Conservation (phyloP, 352 stramenopile genomes). For the Thraustochytrium sp. region DNA sequence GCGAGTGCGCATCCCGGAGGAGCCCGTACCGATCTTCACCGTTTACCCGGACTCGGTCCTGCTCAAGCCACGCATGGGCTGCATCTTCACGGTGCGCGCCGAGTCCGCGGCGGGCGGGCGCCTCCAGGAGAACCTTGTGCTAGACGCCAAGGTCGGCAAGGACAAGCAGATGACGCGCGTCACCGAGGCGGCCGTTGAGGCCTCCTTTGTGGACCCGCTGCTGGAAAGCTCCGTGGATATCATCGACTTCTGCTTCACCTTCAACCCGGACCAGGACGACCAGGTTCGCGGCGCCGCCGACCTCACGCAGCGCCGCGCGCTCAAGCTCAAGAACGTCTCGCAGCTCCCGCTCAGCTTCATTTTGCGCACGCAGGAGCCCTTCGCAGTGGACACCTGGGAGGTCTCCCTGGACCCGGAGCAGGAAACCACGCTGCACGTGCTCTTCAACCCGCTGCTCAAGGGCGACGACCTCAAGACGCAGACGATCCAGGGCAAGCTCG, state of each 20-base stretch:
- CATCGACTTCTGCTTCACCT: constrained; percentile 79
- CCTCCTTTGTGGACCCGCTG: constrained; percentile 79
- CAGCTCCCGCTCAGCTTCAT: constrained; percentile 80
- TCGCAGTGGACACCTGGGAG: constrained; percentile 82
- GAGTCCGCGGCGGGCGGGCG: constrained; percentile 61
- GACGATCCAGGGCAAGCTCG: constrained; percentile 70
- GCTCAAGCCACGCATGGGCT: constrained; percentile 83
- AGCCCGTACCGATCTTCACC: constrained; percentile 68
- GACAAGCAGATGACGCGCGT: constrained; percentile 78
- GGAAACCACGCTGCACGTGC: constrained; percentile 68
- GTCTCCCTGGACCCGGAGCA: constrained; percentile 70
- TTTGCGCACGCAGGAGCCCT: constrained; percentile 76
- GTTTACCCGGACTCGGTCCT: constrained; percentile 81
- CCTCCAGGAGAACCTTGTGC: constrained; percentile 74
- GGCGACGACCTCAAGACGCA: constrained; percentile 81
- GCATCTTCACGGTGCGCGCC: constrained; percentile 83
- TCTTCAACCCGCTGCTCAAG: constrained; percentile 83
- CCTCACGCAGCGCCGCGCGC: constrained; percentile 59
- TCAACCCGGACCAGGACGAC: constrained; percentile 63
- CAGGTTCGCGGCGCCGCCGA: background rate
- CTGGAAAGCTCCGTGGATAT: constrained; percentile 64
- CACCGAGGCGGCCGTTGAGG: constrained; percentile 74
- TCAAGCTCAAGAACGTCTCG: constrained; percentile 77
- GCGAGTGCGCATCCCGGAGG: constrained; percentile 41
- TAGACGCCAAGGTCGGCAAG: constrained; percentile 81